phyloP scores from a whole-genome alignment of 176 grass and related monocot species.

The Typha latifolia region DNA sequence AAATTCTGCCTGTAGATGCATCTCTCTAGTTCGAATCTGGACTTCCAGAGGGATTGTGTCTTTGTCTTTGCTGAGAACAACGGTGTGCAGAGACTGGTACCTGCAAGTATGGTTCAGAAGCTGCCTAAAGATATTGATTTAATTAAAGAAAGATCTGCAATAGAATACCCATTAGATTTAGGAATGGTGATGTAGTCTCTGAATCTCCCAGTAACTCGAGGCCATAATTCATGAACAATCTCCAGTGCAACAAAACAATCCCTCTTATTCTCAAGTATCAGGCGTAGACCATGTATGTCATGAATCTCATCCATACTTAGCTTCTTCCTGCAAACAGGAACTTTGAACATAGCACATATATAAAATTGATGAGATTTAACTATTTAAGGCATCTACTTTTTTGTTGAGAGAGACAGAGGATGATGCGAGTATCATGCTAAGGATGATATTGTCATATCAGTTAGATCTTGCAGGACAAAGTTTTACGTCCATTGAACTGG shows the following conservation, averaged over 20 bases:
- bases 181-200: conserved; percentile 75
- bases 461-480: not conserved
- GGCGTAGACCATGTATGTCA: conserved; percentile 74
- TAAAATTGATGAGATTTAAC: not conserved
- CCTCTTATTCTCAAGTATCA: conserved; percentile 51
- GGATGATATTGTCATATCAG: not conserved
- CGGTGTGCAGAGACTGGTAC: conserved; percentile 73
- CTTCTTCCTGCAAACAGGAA: conserved; percentile 49
- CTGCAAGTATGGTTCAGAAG: conserved; percentile 30
- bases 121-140: not conserved
- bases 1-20: conserved; percentile 83
- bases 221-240: conserved; percentile 67
- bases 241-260: conserved; percentile 62
- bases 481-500: not conserved
- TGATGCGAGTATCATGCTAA: not conserved
- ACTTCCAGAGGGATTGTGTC: conserved; percentile 57
- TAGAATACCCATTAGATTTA: conserved; percentile 59
- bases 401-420: not conserved
- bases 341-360: not conserved
- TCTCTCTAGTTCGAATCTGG: conserved; percentile 73
- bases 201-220: conserved; percentile 49
- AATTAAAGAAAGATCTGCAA: not conserved
- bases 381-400: not conserved
- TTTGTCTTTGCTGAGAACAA: conserved; percentile 60
- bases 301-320: conserved; percentile 69